Percentiles rank a stretch among this genome's conserved stretches.
Evolutionary conservation across 176 grass and related monocot species (phyloP).

Genomic region (Areca catechu): DNA sequence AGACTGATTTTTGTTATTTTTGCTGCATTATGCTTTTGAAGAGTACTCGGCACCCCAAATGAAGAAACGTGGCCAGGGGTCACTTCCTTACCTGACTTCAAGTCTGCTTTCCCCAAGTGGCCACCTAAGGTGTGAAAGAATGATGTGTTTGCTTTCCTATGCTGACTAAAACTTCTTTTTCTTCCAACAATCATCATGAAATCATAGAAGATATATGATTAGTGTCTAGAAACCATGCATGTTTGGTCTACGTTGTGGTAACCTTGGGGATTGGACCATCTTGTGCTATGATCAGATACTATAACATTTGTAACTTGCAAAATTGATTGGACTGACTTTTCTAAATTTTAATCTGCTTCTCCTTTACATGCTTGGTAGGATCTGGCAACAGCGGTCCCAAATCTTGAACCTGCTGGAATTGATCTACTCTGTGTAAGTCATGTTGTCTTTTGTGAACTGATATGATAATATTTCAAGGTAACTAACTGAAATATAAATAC

Average conservation of each 20-base stretch:
- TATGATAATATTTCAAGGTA: background rate
- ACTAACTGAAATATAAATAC: too few species aligned
- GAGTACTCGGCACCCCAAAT: constrained; percentile 79
- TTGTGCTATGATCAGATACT: too few species aligned
- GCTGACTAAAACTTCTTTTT: background rate
- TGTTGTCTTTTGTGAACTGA: background rate
- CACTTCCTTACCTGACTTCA: constrained; percentile 68
- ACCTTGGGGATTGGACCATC: too few species aligned
- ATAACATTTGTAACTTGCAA: too few species aligned
- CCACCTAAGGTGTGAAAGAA: constrained; percentile 44
- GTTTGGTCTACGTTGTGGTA: too few species aligned
- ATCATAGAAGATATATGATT: too few species aligned
- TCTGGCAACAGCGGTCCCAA: constrained; percentile 54
- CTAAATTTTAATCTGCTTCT: too few species aligned
- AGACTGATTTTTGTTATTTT: too few species aligned
- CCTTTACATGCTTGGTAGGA: constrained; percentile 32
- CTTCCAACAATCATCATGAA: too few species aligned
- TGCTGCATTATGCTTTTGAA: constrained; percentile 20
- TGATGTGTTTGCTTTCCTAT: constrained; percentile 12
- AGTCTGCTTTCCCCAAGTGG: constrained; percentile 91
- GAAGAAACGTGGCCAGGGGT: constrained; percentile 93
- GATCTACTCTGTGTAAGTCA: constrained; percentile 86
- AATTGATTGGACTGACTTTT: too few species aligned
- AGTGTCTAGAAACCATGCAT: too few species aligned
- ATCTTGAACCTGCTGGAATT: constrained; percentile 59